A percentile compares a stretch with the other conserved stretches of the same genome.
These are phyloP conservation scores for Trichoderma lentiforme DNA, from an alignment of 2,329 filamentous ascomycete genomes.

Conservation along the genomic window DNA sequence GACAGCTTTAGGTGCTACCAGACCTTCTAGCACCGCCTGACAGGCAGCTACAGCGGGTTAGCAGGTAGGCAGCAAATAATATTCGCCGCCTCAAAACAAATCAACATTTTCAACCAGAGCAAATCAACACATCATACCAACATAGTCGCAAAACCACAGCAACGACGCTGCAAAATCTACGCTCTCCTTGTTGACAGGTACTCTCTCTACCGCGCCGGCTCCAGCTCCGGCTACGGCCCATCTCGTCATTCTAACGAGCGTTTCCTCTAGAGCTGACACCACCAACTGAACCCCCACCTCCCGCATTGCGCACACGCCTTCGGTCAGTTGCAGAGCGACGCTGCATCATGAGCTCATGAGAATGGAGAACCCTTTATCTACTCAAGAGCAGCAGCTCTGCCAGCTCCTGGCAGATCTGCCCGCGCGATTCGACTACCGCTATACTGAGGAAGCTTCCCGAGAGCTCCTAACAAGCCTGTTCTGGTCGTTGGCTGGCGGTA, in stretches of 20 bases:
- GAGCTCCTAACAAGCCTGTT: slow-evolving; percentile 80
- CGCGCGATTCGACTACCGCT: slow-evolving; percentile 68
- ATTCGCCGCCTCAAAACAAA: background rate
- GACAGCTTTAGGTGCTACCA: background rate
- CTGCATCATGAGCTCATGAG: slow-evolving; percentile 30
- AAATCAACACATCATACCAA: background rate
- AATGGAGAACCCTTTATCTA: slow-evolving; percentile 55
- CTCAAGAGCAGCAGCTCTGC: slow-evolving; percentile 78
- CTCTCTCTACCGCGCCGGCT: background rate
- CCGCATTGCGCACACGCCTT: background rate
- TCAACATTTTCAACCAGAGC: background rate
- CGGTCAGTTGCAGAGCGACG: background rate
- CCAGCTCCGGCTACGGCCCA: background rate
- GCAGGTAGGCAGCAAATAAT: background rate
- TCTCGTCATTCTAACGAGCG: background rate
- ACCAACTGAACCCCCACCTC: slow-evolving; percentile 1
- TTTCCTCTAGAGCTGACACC: background rate
- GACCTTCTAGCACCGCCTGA: background rate
- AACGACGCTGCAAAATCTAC: background rate
- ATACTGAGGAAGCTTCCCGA: slow-evolving; percentile 65
- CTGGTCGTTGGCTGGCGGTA: slow-evolving; percentile 76
- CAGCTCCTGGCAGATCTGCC: slow-evolving; percentile 78
- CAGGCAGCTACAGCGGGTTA: background rate
- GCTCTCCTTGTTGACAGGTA: background rate
- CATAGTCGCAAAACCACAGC: background rate